These are phyloP conservation scores for Pholiota molesta DNA, from an alignment of 768 basidiomycete genomes.

Conservation along the genomic window DNA sequence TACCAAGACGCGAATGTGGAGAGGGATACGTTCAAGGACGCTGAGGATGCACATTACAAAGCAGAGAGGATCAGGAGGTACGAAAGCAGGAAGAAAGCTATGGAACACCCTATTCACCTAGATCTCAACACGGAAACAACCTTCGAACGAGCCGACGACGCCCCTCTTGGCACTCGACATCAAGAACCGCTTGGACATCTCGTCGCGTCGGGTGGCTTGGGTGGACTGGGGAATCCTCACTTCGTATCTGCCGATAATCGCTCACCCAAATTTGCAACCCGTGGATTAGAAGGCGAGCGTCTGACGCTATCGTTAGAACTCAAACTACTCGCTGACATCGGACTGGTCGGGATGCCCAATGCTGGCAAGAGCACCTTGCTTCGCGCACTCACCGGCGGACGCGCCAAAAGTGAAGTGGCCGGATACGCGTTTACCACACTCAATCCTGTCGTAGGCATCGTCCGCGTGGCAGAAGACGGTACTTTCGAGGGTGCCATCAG, in stretches of 20 bases:
- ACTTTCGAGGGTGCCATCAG: slow-evolving; percentile 66
- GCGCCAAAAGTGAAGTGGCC: slow-evolving; percentile 84
- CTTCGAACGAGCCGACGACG: slow-evolving; percentile 48
- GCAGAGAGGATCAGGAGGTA: slow-evolving; percentile 64
- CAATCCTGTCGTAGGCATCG: slow-evolving; percentile 91
- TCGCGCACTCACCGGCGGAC: slow-evolving; percentile 84
- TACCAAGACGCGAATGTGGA: slow-evolving; percentile 62
- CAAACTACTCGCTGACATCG: slow-evolving; percentile 93
- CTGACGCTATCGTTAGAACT: slow-evolving; percentile 88
- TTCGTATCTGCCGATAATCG: slow-evolving; percentile 71
- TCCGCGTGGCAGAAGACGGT: slow-evolving; percentile 81
- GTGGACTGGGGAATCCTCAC: slow-evolving; percentile 89
- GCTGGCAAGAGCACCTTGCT: slow-evolving; percentile 92
- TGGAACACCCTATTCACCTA: slow-evolving; percentile 49
- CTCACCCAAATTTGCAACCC: slow-evolving; percentile 86
- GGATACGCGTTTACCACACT: slow-evolving; percentile 94
- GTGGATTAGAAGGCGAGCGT: slow-evolving; percentile 74
- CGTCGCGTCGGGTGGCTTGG: slow-evolving; percentile 74
- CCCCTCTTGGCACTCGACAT: slow-evolving; percentile 64
- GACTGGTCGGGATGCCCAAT: slow-evolving; percentile 95
- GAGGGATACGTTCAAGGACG: slow-evolving; percentile 70
- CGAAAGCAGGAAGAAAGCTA: slow-evolving; percentile 43
- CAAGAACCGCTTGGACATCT: slow-evolving; percentile 61
- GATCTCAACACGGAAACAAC: slow-evolving; percentile 62
- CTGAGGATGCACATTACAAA: slow-evolving; percentile 60